Percentiles rank a stretch among this genome's conserved stretches.
Evolutionary conservation across 495 filamentous ascomycete genomes (phyloP).

Genomic region (Collariella sp.): DNA sequence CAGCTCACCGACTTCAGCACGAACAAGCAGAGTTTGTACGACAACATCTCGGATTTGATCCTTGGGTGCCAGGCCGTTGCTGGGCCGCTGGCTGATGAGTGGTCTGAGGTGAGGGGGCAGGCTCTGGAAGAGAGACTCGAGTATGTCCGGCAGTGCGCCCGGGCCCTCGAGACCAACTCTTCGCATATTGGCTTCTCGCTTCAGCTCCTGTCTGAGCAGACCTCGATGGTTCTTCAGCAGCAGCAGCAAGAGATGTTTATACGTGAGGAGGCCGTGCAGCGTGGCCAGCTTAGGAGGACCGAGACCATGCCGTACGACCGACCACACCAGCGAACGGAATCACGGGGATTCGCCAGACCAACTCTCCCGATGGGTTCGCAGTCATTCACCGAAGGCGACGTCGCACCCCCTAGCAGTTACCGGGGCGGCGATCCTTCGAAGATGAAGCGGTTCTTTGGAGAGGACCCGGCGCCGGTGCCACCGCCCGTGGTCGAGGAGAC

Average conservation of each 20-base stretch:
- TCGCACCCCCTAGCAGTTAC: slow-evolving; percentile 47
- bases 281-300: slow-evolving; percentile 34
- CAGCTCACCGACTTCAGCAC: slow-evolving; percentile 79
- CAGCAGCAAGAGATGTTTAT: slow-evolving; percentile 34
- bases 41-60: slow-evolving; percentile 82
- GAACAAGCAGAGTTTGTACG: slow-evolving; percentile 88
- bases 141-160: slow-evolving; percentile 61
- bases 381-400: slow-evolving; percentile 58
- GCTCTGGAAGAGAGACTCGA: slow-evolving; percentile 83
- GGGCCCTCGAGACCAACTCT: slow-evolving; percentile 75
- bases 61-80: slow-evolving; percentile 79
- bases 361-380: slow-evolving; percentile 45
- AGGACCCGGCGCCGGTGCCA: slow-evolving; percentile 54
- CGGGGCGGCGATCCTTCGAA: slow-evolving; percentile 69
- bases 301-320: slow-evolving; percentile 41
- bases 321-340: slow-evolving; percentile 40
- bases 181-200: slow-evolving; percentile 82
- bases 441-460: slow-evolving; percentile 80
- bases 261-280: slow-evolving; percentile 33
- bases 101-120: slow-evolving; percentile 83
- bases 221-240: slow-evolving; percentile 43
- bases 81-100: slow-evolving; percentile 86
- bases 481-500: slow-evolving; percentile 55
- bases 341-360: slow-evolving; percentile 35
- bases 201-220: slow-evolving; percentile 75